These are phyloP conservation scores for Takashimella tepidaria DNA, from an alignment of 1,284 basidiomycete genomes.

Conservation along the genomic window DNA sequence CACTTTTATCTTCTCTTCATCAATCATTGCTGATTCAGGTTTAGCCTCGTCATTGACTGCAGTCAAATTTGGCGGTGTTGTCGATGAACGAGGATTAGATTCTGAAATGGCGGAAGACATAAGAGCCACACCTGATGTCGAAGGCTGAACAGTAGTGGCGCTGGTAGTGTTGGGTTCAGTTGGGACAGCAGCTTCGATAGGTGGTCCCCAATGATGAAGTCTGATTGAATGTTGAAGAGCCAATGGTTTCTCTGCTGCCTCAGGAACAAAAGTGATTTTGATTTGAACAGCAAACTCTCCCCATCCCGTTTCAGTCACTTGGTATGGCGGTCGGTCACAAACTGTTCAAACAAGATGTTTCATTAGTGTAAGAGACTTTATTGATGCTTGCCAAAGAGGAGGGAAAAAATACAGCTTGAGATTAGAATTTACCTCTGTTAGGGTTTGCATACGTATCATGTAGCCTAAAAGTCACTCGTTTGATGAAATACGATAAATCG, in stretches of 20 bases:
- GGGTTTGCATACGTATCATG: slow-evolving; percentile 96
- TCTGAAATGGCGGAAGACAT: slow-evolving; percentile 5
- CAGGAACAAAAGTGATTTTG: slow-evolving; percentile 83
- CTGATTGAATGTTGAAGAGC: slow-evolving; percentile 88
- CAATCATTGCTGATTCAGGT: slow-evolving; percentile 4
- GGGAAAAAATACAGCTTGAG: no score
- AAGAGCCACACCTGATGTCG: background rate
- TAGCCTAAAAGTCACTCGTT: slow-evolving; percentile 93
- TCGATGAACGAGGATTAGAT: slow-evolving; percentile 4
- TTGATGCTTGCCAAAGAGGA: no score
- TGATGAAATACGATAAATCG: slow-evolving; percentile 82
- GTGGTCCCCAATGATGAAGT: slow-evolving; percentile 81
- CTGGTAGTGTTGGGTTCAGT: slow-evolving; percentile 54
- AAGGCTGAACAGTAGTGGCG: background rate
- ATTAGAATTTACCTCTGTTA: slow-evolving; percentile 67
- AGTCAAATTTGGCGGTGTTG: slow-evolving; percentile 7
- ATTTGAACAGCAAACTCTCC: slow-evolving; percentile 98
- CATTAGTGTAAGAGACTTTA: no score
- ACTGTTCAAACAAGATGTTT: no score
- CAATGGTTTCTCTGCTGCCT: slow-evolving; percentile 87
- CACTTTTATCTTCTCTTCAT: slow-evolving; percentile 4
- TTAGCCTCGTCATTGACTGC: slow-evolving; percentile 6
- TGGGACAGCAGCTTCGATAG: slow-evolving; percentile 47
- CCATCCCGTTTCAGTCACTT: slow-evolving; percentile 97
- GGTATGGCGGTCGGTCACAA: slow-evolving; percentile 87